Base-by-base conservation (phyloP, 75 land plant species). In the Chamaecyparis obtusa region DNA sequence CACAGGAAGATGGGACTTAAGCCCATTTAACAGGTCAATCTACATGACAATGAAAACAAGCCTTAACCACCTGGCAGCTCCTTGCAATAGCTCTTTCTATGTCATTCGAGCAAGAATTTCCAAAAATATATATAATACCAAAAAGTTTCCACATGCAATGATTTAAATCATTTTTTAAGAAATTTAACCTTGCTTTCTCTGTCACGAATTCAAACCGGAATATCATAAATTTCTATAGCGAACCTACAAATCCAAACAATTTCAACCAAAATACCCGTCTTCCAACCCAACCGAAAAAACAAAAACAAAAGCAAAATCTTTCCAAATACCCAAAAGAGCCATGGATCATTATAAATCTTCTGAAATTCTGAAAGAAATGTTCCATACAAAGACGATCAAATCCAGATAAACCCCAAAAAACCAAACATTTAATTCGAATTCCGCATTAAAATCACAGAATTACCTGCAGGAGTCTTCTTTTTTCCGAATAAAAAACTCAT, bases 401-500 rank as follows among this genome's bases (percentile, higher is more conserved):
- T 5, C 30, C 15, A 49, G 5, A 83, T 49, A 13, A 83, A 46
- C 30, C 9, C 13, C 15, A 49, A 4, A 83, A 83, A 30, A 83
- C 3, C 36, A 14, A 21, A 17, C 10, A 21, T 7, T 14, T 21
- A 8, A 39, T 39, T 41, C 10, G 83, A 81, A 27, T 81, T 46
- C 4, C n/a, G 51, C 83, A 46, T 44, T 27, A 43, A n/a, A 81
- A 46, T 10, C 33, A n/a, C 11, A 51, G 32, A 2, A 44, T 46
- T 81, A 94, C 95, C 96, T 88, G 97, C 97, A 77, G 97, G 97
- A 67, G 97, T 95, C 84, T 96, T 96, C 83, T 87, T 89, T 93
- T 95, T 96, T 55, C 97, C 97, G 83, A 96, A 95, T 69, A 96
- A 85, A 85, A 93, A 93, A 85, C 93, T 94, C 95, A 93, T 93